Evolutionary conservation across 1,284 basidiomycete species (phyloP).

Genomic region (Chondrostereum purpureum): DNA sequence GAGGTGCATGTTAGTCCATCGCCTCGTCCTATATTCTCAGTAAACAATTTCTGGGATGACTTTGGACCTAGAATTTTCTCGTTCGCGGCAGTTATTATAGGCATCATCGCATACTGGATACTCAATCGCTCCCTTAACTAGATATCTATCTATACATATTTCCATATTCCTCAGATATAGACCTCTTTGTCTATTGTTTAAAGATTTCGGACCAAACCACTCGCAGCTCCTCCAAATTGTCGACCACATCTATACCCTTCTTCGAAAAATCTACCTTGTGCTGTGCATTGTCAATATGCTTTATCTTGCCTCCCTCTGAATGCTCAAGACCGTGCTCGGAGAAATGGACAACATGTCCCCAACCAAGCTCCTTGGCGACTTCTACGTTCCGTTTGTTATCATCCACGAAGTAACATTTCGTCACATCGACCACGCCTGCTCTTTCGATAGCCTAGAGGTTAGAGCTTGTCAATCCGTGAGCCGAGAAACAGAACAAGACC

Average conservation of each 20-base stretch:
- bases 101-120: slow-evolving; percentile 21
- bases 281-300: slow-evolving; percentile 39
- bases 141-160: background rate
- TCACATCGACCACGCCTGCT: slow-evolving; percentile 54
- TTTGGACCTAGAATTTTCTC: slow-evolving; percentile 39
- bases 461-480: slow-evolving; percentile 5
- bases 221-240: slow-evolving; percentile 56
- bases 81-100: slow-evolving; percentile 27
- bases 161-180: background rate
- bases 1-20: slow-evolving; percentile 50
- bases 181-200: slow-evolving; percentile 18
- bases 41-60: slow-evolving; percentile 63
- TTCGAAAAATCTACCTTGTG: slow-evolving; percentile 26
- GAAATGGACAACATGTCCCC: slow-evolving; percentile 70
- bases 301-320: slow-evolving; percentile 54
- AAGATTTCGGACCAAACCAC: slow-evolving; percentile 70
- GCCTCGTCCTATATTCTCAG: slow-evolving; percentile 39
- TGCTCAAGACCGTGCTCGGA: slow-evolving; percentile 57
- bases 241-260: slow-evolving; percentile 40
- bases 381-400: slow-evolving; percentile 65
- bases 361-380: slow-evolving; percentile 57
- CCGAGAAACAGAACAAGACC: background rate
- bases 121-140: background rate
- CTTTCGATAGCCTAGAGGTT: slow-evolving; percentile 51
- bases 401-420: slow-evolving; percentile 70